Conservation (phyloP, 345 rosid genomes). For the Fremontodendron californicum region DNA sequence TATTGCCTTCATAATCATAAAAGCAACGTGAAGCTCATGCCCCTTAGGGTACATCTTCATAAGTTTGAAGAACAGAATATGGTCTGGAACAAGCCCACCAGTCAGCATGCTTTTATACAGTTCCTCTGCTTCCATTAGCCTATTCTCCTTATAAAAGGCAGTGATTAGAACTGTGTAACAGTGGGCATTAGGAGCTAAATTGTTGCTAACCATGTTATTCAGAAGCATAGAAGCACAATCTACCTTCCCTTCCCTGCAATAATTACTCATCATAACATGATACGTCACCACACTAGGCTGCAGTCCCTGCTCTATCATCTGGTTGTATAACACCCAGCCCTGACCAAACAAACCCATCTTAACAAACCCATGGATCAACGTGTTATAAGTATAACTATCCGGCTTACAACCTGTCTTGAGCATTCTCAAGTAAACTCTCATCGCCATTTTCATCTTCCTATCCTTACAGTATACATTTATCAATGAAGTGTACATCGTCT, state of each 20-base stretch:
- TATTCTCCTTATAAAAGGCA: conserved; percentile 45
- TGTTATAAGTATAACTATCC: conserved; percentile 51
- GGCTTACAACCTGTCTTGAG: conserved; percentile 48
- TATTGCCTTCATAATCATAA: conserved; percentile 44
- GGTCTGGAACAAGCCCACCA: conserved; percentile 56
- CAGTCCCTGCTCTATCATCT: conserved; percentile 39
- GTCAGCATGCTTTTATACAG: conserved; percentile 46
- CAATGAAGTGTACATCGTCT: conserved; percentile 50
- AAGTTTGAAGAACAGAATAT: conserved; percentile 47
- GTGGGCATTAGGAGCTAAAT: conserved; percentile 40
- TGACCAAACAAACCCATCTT: conserved; percentile 49
- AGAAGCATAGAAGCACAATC: conserved; percentile 48
- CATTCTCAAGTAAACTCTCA: conserved; percentile 57
- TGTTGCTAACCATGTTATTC: conserved; percentile 26
- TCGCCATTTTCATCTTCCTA: conserved; percentile 57
- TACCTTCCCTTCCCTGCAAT: conserved; percentile 50
- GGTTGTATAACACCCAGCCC: conserved; percentile 38
- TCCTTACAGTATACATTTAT: conserved; percentile 48
- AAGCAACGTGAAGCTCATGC: conserved; percentile 45
- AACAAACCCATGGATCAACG: conserved; percentile 56
- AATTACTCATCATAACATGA: conserved; percentile 52
- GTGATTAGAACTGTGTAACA: conserved; percentile 55
- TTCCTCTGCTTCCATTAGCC: conserved; percentile 36
- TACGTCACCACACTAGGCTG: conserved; percentile 39
- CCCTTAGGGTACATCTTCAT: conserved; percentile 49